Evolutionary conservation across 257 asterid genomes (phyloP).

Genomic region (Nicotiana undulata): DNA sequence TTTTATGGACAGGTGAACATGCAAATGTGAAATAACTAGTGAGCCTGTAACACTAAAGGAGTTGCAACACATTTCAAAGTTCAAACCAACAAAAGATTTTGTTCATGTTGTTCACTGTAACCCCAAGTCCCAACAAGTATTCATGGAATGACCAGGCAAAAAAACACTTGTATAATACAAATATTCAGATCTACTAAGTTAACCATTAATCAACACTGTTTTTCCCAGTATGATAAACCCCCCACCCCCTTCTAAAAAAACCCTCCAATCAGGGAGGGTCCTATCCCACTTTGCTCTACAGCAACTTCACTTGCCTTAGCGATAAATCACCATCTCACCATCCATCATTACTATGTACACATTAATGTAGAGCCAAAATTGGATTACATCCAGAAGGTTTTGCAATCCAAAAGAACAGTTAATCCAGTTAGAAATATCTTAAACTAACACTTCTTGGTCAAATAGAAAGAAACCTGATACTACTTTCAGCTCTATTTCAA

Average conservation of each 20-base stretch:
- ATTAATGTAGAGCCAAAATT: not conserved
- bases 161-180: no score
- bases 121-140: not conserved
- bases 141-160: not conserved
- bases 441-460: not conserved
- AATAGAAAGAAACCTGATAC: not conserved
- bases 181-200: not conserved
- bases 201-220: not conserved
- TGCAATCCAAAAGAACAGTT: not conserved
- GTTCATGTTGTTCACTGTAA: not conserved
- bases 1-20: not conserved
- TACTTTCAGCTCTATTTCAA: not conserved
- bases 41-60: not conserved
- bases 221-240: not conserved
- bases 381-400: not conserved
- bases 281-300: not conserved
- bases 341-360: not conserved
- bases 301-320: not conserved
- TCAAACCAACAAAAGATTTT: not conserved
- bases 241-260: not conserved
- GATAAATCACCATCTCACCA: not conserved
- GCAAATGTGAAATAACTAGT: not conserved
- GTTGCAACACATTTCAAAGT: not conserved
- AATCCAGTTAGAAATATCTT: not conserved
- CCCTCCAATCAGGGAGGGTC: not conserved